Evolutionary conservation across 257 asterid genomes (phyloP), one percentile per base, ranked within the genome.

Genomic region (Rhazya stricta): DNA sequence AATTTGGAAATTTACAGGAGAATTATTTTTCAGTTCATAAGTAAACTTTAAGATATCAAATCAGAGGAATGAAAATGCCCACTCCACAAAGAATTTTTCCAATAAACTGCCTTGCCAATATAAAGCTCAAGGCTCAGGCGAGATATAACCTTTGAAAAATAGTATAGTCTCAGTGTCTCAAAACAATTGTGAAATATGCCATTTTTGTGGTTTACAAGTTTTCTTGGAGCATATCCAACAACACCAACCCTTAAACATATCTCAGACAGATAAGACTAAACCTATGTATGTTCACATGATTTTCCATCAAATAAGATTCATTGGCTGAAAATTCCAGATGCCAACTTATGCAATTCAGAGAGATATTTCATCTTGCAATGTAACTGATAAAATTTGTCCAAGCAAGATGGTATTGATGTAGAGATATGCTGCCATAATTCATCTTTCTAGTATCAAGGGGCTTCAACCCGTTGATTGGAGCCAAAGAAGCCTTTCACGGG

Each of bases 281-380:
- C 63, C 25, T 4, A 48, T 45, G 61, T 48, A 39, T 27, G 9
- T 58, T 45, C 66, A 58, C 66, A 70, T 34, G 34, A 75, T 36
- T 0, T 50, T 11, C 58, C n/a, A 65, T 27, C 15, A 27, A 19
- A 56, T 16, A 41, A 65, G 69, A 36, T 65, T 65, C 36, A 18
- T 19, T 27, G 23, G 29, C 46, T 34, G 69, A 63, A 63, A 63
- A 37, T 69, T 58, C 76, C 13, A 12, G 5, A 60, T 68, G 70
- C 75, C 54, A 61, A 5, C 0, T 50, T 43, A 6, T 16, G 45
- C 62, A 48, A 46, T 21, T 18, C 2, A 30, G 29, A 21, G 54
- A 46, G 36, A 54, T 23, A 37, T 16, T 54, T 72, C 75, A 54
- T 23, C 39, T 72, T 18, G 75, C 75, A 67, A 51, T 18, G 19